Base-by-base conservation (phyloP, 2,329 filamentous ascomycete species). In the Mycosphaerelloides madeirae region DNA sequence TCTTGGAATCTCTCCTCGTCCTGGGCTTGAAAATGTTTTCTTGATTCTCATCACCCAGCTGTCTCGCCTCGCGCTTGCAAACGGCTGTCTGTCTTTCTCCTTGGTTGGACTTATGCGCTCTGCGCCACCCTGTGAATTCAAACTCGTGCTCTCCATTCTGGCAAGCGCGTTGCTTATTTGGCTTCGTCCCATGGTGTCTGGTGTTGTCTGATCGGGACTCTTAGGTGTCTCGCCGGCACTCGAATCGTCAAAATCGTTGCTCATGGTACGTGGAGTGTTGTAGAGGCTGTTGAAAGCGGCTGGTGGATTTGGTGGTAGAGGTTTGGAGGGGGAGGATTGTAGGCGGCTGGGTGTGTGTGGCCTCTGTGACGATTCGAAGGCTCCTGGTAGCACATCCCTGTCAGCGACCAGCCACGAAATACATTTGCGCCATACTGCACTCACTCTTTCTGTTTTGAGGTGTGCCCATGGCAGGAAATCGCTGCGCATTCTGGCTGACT, bases 151-250 rank as follows among this genome's bases (percentile, higher is more conserved):
- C 13, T 34, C 38, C 15, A 35, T 37, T 11, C 25, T 46, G 8
- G 34, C 19, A n/a, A 33, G 16, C 3, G 41, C 43, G 11, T 18
- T 25, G 31, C 39, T 37, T 31, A 59, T 36, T 34, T 49, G 48
- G 36, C 44, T 55, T 14, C 59, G 49, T 15, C 43, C 48, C 38
- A 58, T 49, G 20, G 51, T 56, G 8, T 62, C 59, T 15, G 56
- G 57, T 29, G 58, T 62, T 13, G 54, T 54, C 29, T 63, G 58
- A 46, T 66, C 65, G 0, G 70, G 70, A 3, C 70, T 72, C 48
- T 68, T 68, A 0, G 72, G 72, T 33, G 72, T 76, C 55, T 75
- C 72, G 15, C 70, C 72, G 39, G 71, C 72, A 11, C 69, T 72
- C 45, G 71, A 73, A 44, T 69, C 70, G 43, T 68, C 62, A 39